Evolutionary conservation across 257 asterid genomes (phyloP), one percentile per base, ranked within the genome.

Genomic region (Buddleja alternifolia): DNA sequence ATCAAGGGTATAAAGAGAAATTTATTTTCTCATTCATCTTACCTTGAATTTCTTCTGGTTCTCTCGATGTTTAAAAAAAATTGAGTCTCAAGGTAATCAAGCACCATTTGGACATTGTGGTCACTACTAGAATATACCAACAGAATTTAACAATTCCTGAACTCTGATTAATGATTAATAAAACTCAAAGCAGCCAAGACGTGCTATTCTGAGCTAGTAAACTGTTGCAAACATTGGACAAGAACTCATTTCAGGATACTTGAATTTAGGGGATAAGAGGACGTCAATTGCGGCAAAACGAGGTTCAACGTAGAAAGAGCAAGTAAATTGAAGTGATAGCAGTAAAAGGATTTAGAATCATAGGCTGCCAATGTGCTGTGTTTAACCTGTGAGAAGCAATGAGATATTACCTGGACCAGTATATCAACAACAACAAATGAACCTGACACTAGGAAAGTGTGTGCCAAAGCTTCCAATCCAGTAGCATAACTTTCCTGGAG

Each of bases 391-490:
- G 32, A 62, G 39, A 36, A 69, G 53, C 29, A 62, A 59, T 68
- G 29, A 61, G 47, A 29, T 46, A 23, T 74, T 82, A 93, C 99
- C 99, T 90, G 94, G 72, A 93, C 67, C 69, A 93, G 82, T 70
- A 87, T 55, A 78, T 93, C 96, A 6, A 66, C 85, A 8, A 86
- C 95, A 55, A 90, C 96, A 70, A 90, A 58, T 63, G 87, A 75
- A 52, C 96, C 99, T 44, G 97, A 90, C 74, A 87, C 74, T 21
- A 74, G 79, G 81, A 90, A 90, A 37, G 92, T 88, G 67, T 82
- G 99, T 3, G 91, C 86, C 41, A 93, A 81, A 37, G 91, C 86
- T 76, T 88, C 97, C 86, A 90, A 80, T 41, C 97, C 97, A 82
- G 82, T 84, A 34, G 92, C 83, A 60, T 86, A 87, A 73, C 86